Base-by-base conservation (phyloP, 176 grass and related monocot species). In the Echinochloa phyllopogon region DNA sequence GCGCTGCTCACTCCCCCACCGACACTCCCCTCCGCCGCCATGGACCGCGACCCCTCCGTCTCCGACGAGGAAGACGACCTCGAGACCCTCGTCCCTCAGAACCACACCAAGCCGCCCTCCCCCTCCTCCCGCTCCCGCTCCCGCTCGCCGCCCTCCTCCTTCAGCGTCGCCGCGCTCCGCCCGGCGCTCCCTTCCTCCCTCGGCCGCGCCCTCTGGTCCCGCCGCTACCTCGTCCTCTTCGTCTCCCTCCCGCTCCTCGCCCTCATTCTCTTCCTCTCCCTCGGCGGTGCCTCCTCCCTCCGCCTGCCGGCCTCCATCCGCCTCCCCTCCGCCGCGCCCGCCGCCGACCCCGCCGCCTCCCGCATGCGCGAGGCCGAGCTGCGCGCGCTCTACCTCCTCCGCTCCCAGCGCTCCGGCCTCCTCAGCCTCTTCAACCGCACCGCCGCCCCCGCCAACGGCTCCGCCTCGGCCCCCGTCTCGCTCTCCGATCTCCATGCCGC, bases 21-120 rank as follows among this genome's bases (percentile, higher is more conserved):
- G 79, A 90, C 88, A 74, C 67, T 78, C 29, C 51, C 43, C 47
- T 13, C 72, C 44, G 44, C 62, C 79, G 75, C 80, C 89, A 94
- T 94, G 92, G 84, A 82, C 84, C 90, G 82, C 53, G 82, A 64
- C 47, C 80, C 85, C 12, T 82, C 87, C 76, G 82, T 85, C 76
- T 88, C 91, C 86, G 93, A 95, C 83, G 93, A 98, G 21, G 91
- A 98, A 64, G 93, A 98, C 85, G 91, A 98, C 69, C 93, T 88
- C 83, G 87, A 94, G 64, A 94, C 85, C 39, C 91, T 99, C 36
- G 94, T 99, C 29, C 83, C 83, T 16, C 91, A 98, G 75, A 95
- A 92, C 83, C 91, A 89, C 68, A 57, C 85, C 36, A 97, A 97
- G 68, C 77, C 86, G 0, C 64, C 81, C 9, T 72, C 82, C 64